Base-by-base conservation (phyloP, 2,329 filamentous ascomycete species). In the Claviceps sp. region DNA sequence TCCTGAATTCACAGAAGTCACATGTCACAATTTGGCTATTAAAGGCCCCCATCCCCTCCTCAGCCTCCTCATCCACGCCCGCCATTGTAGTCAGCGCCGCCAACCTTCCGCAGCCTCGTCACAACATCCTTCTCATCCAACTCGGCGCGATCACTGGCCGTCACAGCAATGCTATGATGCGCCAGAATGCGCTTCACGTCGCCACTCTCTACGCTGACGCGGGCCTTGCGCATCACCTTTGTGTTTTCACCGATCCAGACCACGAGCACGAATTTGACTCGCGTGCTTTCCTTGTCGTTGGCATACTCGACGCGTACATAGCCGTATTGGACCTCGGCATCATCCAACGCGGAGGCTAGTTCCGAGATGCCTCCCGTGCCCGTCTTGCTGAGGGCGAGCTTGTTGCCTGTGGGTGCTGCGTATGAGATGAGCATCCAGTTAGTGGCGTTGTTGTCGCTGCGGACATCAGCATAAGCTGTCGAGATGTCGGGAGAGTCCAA, bases 81-180 rank as follows among this genome's bases (percentile, higher is more conserved):
- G 7, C 82, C 81, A 61, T 85, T 82, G 73, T 85, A 87, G 66
- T 86, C 83, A 16, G 82, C 82, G 37, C 83, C 83, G 52, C 83
- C 83, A 4, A 78, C 81, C 70, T 78, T 82, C 64, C 82, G 70
- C 67, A 85, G 66, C 61, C 76, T 69, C 55, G 73, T 64, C 16
- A 85, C 78, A 50, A 87, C 74, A 19, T 82, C 80, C 56, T 70
- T 68, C 67, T 82, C 78, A 17, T 78, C 75, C 52, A 87, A 64
- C 61, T 87, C 83, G 30, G 68, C 66, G 65, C 70, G 73, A 59
- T 84, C 79, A 55, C 72, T 70, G 2, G 81, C 79, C 60, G 84
- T 80, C 48, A 86, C 73, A 61, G 80, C 74, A 54, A 85, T 76
- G 64, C 78, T 82, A 64, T 84, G 79, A 62, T 84, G 81, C n/a